Conservation (phyloP, 2,329 filamentous ascomycete genomes). For the Claviceps digitariae region DNA sequence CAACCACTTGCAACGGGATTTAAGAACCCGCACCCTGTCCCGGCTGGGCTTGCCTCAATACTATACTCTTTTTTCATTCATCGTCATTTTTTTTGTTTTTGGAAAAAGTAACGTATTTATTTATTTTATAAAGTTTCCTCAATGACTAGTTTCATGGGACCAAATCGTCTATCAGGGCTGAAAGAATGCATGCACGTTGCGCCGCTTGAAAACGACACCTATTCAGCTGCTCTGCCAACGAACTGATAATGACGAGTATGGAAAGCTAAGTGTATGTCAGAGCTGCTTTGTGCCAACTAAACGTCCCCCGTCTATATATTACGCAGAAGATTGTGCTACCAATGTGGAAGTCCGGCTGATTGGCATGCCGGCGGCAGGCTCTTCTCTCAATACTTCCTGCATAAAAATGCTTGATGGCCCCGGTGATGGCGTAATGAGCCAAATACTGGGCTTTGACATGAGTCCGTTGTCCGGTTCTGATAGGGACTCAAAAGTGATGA, state of each 20-base stretch:
- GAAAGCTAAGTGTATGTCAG: background rate
- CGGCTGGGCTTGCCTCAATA: background rate
- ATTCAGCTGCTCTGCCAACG: no score
- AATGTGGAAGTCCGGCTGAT: background rate
- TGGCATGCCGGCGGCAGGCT: background rate
- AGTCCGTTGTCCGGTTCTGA: constrained; percentile 8
- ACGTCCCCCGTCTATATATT: background rate
- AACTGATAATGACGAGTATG: no score
- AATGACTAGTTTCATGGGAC: background rate
- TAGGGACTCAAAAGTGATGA: constrained; percentile 10
- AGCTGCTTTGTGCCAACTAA: background rate
- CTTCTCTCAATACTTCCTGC: background rate
- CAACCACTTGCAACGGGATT: no score
- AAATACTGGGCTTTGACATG: constrained; percentile 8
- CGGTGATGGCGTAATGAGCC: constrained; percentile 2
- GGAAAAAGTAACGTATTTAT: no score
- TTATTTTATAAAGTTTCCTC: no score
- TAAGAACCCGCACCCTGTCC: no score
- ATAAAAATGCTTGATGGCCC: background rate
- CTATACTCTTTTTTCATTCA: background rate
- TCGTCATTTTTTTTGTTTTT: no score
- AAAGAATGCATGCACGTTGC: background rate
- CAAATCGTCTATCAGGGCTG: background rate
- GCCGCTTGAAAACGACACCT: no score
- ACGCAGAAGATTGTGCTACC: background rate